A percentile compares a stretch with the other conserved stretches of the same genome.
phyloP scores from a whole-genome alignment of 768 basidiomycete species.

The Arthromyces matolae region DNA sequence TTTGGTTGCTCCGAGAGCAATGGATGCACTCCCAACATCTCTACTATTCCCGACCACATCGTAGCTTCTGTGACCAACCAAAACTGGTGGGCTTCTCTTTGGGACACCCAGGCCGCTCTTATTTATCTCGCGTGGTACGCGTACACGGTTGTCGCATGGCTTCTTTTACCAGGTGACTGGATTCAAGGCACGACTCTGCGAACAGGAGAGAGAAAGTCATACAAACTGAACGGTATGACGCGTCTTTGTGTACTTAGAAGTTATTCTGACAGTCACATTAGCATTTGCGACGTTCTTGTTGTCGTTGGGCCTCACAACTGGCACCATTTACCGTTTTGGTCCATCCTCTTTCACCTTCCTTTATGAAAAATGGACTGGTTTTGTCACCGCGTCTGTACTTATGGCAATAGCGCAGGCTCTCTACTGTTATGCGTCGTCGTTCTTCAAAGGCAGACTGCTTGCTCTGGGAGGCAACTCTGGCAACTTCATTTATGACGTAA shows the following conservation, averaged over 20 bases:
- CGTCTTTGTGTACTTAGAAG: neutral
- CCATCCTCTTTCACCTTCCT: conserved; percentile 81
- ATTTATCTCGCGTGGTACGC: conserved; percentile 88
- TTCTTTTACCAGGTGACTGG: conserved; percentile 68
- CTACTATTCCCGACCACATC: conserved; percentile 39
- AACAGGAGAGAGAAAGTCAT: conserved; percentile 71
- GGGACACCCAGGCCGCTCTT: conserved; percentile 74
- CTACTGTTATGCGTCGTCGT: conserved; percentile 69
- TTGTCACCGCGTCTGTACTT: conserved; percentile 75
- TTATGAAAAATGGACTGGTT: conserved; percentile 89
- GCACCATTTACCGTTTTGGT: conserved; percentile 70
- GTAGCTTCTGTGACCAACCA: conserved; percentile 41
- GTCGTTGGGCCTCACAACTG: conserved; percentile 67
- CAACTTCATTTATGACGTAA: conserved; percentile 84
- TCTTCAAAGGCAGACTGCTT: conserved; percentile 64
- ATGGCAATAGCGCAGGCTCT: conserved; percentile 77
- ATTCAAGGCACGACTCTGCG: conserved; percentile 70
- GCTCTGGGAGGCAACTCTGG: conserved; percentile 93
- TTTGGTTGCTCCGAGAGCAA: conserved; percentile 72
- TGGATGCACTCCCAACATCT: conserved; percentile 61
- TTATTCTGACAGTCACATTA: conserved; percentile 28
- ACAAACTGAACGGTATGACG: conserved; percentile 90
- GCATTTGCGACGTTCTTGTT: conserved; percentile 87
- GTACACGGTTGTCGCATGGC: conserved; percentile 83
- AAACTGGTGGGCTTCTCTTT: conserved; percentile 71